phyloP scores from a whole-genome alignment of 2,329 filamentous ascomycete genomes.

The Alternaria sp. region DNA sequence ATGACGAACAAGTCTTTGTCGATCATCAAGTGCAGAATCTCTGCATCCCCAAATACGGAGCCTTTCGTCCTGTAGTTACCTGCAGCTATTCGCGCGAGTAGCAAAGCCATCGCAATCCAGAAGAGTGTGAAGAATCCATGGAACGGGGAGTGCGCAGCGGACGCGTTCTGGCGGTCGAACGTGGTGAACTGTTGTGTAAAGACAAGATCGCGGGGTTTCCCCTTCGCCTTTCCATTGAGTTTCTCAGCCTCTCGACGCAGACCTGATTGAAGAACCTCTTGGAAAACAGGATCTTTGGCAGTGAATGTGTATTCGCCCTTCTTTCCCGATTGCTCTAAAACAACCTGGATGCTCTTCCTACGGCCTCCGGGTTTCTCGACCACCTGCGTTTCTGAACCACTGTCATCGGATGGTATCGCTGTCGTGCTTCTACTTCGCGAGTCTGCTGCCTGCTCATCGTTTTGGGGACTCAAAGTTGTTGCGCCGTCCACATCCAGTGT shows the following conservation, averaged over 20 bases:
- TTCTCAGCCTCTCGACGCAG: constrained; percentile 51
- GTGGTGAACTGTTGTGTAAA: constrained; percentile 76
- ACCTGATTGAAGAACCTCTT: constrained; percentile 53
- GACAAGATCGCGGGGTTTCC: constrained; percentile 62
- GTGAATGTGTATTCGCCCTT: constrained; percentile 58
- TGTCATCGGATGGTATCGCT: constrained; percentile 34
- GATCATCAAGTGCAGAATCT: constrained; percentile 75
- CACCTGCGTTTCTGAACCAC: constrained; percentile 18
- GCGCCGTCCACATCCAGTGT: constrained; percentile 51
- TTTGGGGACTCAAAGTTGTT: constrained; percentile 46
- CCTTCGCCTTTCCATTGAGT: constrained; percentile 44
- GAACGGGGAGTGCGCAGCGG: constrained; percentile 71
- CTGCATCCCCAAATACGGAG: constrained; percentile 71
- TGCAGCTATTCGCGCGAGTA: constrained; percentile 70
- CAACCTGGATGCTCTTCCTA: constrained; percentile 54
- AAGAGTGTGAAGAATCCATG: constrained; percentile 82
- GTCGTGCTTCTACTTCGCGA: constrained; percentile 37
- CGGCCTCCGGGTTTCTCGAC: constrained; percentile 23
- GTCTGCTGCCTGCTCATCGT: constrained; percentile 46
- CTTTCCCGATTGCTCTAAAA: constrained; percentile 54
- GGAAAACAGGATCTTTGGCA: constrained; percentile 57
- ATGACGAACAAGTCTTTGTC: constrained; percentile 59
- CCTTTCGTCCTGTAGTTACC: constrained; percentile 74
- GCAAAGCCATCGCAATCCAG: constrained; percentile 72
- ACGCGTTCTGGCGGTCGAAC: constrained; percentile 75